Conservation (phyloP, 2,329 filamentous ascomycete species). For the Epichloe hybrida region DNA sequence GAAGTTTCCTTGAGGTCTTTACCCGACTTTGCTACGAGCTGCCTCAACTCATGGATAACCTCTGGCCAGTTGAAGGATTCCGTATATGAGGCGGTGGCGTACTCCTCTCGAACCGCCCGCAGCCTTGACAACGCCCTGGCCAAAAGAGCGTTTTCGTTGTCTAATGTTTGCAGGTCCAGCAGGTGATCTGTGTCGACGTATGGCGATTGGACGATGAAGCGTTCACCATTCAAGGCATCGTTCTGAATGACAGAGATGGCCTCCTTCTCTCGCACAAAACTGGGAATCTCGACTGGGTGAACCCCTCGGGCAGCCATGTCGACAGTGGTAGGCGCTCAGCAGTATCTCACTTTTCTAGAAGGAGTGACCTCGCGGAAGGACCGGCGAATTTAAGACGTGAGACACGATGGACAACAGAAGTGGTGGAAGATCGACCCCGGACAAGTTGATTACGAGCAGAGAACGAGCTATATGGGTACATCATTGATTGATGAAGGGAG, state of each 20-base stretch:
- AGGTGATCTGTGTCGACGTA: slow-evolving; percentile 60
- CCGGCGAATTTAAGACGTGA: background rate
- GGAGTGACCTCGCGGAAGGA: background rate
- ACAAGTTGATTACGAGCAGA: background rate
- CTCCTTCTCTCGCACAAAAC: slow-evolving; percentile 13
- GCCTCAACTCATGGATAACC: slow-evolving; percentile 44
- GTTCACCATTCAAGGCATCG: slow-evolving; percentile 9
- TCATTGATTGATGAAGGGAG: background rate
- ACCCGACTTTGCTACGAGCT: slow-evolving; percentile 32
- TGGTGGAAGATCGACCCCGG: background rate
- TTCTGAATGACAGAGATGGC: slow-evolving; percentile 15
- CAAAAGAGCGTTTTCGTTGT: slow-evolving; percentile 53
- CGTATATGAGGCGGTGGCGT: slow-evolving; percentile 61
- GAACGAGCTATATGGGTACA: background rate
- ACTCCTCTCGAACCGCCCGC: slow-evolving; percentile 49
- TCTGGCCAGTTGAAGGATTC: slow-evolving; percentile 65
- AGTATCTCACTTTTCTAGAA: background rate
- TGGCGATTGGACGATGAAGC: slow-evolving; percentile 53
- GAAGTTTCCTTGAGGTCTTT: slow-evolving; percentile 43
- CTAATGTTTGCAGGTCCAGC: slow-evolving; percentile 55
- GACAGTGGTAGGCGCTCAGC: background rate
- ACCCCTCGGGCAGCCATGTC: slow-evolving; percentile 17
- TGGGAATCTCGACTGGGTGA: slow-evolving; percentile 13
- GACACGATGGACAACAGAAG: background rate
- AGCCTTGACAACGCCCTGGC: slow-evolving; percentile 57